Base-by-base conservation (phyloP, 768 basidiomycete species). In the Boletus patriciae region DNA sequence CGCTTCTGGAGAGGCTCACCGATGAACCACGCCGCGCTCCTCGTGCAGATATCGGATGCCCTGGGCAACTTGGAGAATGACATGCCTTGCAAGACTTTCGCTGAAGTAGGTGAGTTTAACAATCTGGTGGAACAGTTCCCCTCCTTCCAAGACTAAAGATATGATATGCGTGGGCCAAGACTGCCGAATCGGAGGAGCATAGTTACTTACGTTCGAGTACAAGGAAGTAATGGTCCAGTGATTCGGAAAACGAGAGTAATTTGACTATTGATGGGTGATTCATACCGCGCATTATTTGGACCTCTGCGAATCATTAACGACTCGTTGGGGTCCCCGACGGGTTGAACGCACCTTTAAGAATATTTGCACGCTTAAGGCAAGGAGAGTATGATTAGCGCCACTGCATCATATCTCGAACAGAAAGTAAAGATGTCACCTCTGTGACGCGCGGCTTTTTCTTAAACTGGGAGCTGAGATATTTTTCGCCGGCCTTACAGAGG, bases 91-190 rank as follows among this genome's bases (percentile, higher is more conserved):
- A n/a, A 99, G 87, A 55, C 90, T 92, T 74, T 99, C 97, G 72
- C 90, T 93, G 72, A 99, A 99, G 74, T 98, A 99, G 4, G 97
- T 99, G 59, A 98, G 83, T 71, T 97, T 98, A 74, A 99, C 97
- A 69, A 98, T 98, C 71, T 97, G 95, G 70, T 98, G 94, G 78
- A 99, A 99, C 3, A 99, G 80, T 72, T 99, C 97, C 58, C 97
- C 97, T 56, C 97, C 97, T 70, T 90, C 91, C 94, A 98, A 91
- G 45, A 98, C 92, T 96, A 59, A 46, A 51, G 37, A 51, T 13
- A 23, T 42, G 37, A 51, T 13, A 23, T 42, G 33, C 16, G 46
- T 66, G 25, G 67, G 59, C 51, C 50, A 46, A 51, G 45, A 50
- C 44, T 47, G n/a, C 33, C 7, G 10, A 27, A 41, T 19, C 29